Percentiles rank a stretch among this genome's conserved stretches.
Conservation (phyloP, 805 yeast species). For the Cyberlindnera japonica region DNA sequence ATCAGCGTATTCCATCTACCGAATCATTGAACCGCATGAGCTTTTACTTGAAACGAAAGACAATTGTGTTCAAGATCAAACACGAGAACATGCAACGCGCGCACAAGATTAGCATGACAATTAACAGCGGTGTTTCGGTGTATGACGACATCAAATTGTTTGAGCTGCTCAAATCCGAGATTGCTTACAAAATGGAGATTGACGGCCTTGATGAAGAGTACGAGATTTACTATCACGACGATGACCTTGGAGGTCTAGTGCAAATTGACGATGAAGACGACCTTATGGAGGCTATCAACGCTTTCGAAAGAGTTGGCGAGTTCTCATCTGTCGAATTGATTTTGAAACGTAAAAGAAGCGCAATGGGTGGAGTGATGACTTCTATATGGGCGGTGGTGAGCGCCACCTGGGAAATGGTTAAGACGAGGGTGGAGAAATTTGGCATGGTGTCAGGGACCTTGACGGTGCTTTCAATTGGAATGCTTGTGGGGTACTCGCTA, state of each 20-base stretch:
- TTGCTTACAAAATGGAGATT: constrained; percentile 23
- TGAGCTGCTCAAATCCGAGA: constrained; percentile 24
- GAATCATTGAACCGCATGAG: constrained; percentile 24
- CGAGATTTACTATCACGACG: constrained; percentile 37
- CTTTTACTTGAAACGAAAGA: constrained; percentile 20
- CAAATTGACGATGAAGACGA: constrained; percentile 34
- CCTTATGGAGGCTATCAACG: constrained; percentile 27
- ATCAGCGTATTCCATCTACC: constrained; percentile 20
- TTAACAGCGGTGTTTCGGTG: constrained; percentile 19
- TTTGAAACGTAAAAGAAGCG: constrained; percentile 2
- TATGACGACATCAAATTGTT: constrained; percentile 23
- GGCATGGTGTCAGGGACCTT: constrained; percentile 17
- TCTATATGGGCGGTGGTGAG: constrained; percentile 8
- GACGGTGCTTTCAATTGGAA: constrained; percentile 22
- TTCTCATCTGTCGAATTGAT: constrained; percentile 17
- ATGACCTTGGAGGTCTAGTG: constrained; percentile 36
- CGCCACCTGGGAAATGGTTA: constrained; percentile 5
- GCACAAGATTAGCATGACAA: constrained; percentile 26
- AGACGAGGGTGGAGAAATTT: background rate
- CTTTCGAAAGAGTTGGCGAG: constrained; percentile 10
- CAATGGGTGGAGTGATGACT: background rate
- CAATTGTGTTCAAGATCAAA: constrained; percentile 22
- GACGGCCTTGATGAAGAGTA: constrained; percentile 14
- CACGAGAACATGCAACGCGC: constrained; percentile 10
- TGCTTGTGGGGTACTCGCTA: constrained; percentile 22